Evolutionary conservation across 2,329 filamentous ascomycete genomes (phyloP).

Genomic region (Penicillium janthinellum): DNA sequence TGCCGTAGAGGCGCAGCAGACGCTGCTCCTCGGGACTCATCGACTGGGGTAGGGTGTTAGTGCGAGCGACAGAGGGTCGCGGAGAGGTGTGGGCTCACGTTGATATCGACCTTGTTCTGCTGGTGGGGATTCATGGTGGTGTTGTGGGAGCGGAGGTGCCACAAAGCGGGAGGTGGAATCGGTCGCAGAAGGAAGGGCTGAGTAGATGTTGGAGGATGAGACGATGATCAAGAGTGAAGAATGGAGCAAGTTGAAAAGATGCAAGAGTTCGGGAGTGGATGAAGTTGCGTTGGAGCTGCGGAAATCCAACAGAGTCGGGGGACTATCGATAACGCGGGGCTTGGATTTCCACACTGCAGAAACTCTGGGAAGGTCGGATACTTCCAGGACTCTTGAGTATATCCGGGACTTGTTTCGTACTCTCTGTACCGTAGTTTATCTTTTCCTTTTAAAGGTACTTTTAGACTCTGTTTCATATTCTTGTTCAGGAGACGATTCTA

Average conservation of each 20-base stretch:
- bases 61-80: not conserved
- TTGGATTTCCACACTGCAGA: not conserved
- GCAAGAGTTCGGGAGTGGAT: slow-evolving; percentile 5
- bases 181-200: not conserved
- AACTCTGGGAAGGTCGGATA: not conserved
- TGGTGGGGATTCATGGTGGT: slow-evolving; percentile 89
- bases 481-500: not conserved
- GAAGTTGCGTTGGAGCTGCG: slow-evolving; percentile 8
- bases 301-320: slow-evolving; percentile 7
- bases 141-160: slow-evolving; percentile 6
- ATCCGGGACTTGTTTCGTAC: not conserved
- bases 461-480: not conserved
- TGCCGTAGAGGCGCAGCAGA: slow-evolving; percentile 95
- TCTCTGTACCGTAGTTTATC: not conserved
- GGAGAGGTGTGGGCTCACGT: slow-evolving; percentile 62
- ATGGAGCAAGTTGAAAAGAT: slow-evolving; percentile 8
- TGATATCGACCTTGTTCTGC: slow-evolving; percentile 98
- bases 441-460: not conserved
- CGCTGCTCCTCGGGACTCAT: slow-evolving; percentile 93
- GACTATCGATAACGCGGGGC: slow-evolving; percentile 17
- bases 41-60: slow-evolving; percentile 59
- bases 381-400: not conserved
- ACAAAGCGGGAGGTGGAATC: not conserved
- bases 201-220: not conserved
- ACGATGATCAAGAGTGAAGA: not conserved